A percentile compares a stretch with the other conserved stretches of the same genome.
These are phyloP conservation scores for Teratosphaeriaceae sp. DNA, from an alignment of 2,329 filamentous ascomycete species.

Conservation along the genomic window DNA sequence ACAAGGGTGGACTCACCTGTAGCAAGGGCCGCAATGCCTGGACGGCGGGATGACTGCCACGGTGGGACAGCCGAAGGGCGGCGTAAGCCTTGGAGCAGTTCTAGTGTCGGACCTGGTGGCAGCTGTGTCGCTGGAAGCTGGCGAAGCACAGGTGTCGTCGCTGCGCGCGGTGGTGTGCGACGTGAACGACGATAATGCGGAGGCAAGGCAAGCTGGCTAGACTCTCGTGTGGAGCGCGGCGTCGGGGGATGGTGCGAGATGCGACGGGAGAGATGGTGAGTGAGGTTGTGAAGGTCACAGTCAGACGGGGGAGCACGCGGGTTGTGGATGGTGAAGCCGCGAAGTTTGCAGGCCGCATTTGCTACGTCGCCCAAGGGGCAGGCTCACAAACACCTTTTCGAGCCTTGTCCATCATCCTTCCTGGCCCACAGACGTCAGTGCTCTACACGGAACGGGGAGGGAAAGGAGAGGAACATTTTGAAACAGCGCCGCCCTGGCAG, in stretches of 20 bases:
- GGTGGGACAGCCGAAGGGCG: slow-evolving; percentile 6
- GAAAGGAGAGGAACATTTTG: slow-evolving; percentile 5
- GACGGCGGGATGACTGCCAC: slow-evolving; percentile 1
- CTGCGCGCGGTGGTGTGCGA: neutral
- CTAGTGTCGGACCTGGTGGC: neutral
- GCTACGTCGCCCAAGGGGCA: slow-evolving; percentile 6
- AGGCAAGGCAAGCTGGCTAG: neutral
- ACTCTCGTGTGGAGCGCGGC: neutral
- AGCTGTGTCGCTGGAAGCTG: neutral
- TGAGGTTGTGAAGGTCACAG: neutral
- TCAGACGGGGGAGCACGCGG: neutral
- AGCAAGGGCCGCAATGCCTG: slow-evolving; percentile 9
- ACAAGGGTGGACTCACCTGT: slow-evolving; percentile 13
- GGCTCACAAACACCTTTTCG: slow-evolving; percentile 4
- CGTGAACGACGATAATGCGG: slow-evolving; percentile 2
- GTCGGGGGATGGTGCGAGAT: neutral
- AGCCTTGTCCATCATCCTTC: slow-evolving; percentile 4
- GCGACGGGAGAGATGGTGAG: slow-evolving; percentile 1
- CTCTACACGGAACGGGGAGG: slow-evolving; percentile 3
- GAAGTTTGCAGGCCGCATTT: slow-evolving; percentile 6
- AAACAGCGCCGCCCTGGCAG: slow-evolving; percentile 3
- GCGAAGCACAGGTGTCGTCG: neutral
- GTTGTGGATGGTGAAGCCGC: neutral
- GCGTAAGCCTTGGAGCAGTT: slow-evolving; percentile 5
- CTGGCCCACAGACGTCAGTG: slow-evolving; percentile 8